phyloP scores from a whole-genome alignment of 805 yeast genomes.

The Ogataea haglerorum region DNA sequence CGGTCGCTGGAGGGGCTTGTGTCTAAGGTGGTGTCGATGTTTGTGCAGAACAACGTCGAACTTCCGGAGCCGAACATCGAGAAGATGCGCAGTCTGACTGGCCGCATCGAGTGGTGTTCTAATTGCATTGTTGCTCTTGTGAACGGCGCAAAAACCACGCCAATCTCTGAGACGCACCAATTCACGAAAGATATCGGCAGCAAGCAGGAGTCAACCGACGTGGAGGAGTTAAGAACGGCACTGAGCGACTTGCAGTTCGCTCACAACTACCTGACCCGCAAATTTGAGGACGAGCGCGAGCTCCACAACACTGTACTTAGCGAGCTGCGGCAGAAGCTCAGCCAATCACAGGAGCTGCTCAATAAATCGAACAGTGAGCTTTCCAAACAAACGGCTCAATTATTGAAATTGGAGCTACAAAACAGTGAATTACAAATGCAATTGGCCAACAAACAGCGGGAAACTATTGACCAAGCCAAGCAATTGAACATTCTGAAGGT shows the following conservation, averaged over 20 bases:
- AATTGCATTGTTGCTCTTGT: conserved; percentile 26
- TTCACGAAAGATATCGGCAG: conserved; percentile 3
- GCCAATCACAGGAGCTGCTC: conserved; percentile 49
- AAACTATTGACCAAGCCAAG: conserved; percentile 41
- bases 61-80: conserved; percentile 34
- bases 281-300: conserved; percentile 62
- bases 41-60: conserved; percentile 40
- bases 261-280: conserved; percentile 64
- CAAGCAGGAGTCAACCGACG: conserved; percentile 1
- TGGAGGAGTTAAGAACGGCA: conserved; percentile 42
- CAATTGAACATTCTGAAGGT: conserved; percentile 43
- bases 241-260: conserved; percentile 67
- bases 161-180: conserved; percentile 3
- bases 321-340: conserved; percentile 49
- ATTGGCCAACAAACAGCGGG: conserved; percentile 36
- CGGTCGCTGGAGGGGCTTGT: conserved; percentile 42
- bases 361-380: conserved; percentile 36
- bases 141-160: conserved; percentile 10
- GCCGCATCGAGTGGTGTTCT: conserved; percentile 32
- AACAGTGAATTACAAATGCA: conserved; percentile 32
- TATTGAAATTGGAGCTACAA: conserved; percentile 36
- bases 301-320: conserved; percentile 52
- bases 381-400: conserved; percentile 35
- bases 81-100: conserved; percentile 21
- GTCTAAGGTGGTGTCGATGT: conserved; percentile 44